phyloP scores from a whole-genome alignment of 176 grass and related monocot genomes.

The Avena atlantica region DNA sequence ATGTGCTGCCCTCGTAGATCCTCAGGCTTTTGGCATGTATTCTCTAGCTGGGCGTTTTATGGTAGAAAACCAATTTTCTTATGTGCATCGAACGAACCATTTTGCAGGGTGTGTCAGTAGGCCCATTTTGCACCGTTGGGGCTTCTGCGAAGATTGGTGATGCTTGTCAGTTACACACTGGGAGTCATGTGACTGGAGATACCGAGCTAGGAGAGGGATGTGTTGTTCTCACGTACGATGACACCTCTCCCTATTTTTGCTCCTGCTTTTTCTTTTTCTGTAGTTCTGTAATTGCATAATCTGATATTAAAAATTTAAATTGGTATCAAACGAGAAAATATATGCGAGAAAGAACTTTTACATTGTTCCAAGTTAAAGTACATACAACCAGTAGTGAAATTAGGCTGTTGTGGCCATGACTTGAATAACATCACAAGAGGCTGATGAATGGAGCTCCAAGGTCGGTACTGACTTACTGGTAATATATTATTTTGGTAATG shows the following conservation, averaged over 20 bases:
- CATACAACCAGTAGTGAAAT: slow-evolving; percentile 6
- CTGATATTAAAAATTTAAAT: not conserved
- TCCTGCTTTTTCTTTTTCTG: not conserved
- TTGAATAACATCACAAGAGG: slow-evolving; percentile 2
- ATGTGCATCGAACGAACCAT: slow-evolving; percentile 30
- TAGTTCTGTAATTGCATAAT: not conserved
- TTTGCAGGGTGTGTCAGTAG: slow-evolving; percentile 67
- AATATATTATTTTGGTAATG: not conserved
- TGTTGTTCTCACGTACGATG: slow-evolving; percentile 66
- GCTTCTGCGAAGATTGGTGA: slow-evolving; percentile 70
- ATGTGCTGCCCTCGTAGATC: not conserved
- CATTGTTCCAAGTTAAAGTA: not conserved
- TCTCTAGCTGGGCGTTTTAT: slow-evolving; percentile 2
- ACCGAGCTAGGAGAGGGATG: slow-evolving; percentile 79
- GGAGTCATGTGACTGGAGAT: slow-evolving; percentile 70
- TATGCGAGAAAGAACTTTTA: not conserved
- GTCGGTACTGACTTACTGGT: not conserved
- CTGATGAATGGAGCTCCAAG: not conserved
- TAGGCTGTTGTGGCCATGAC: slow-evolving; percentile 1
- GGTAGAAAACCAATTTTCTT: slow-evolving; percentile 3
- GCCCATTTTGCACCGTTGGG: slow-evolving; percentile 82
- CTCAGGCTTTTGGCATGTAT: not conserved
- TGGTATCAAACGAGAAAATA: not conserved
- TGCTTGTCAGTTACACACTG: slow-evolving; percentile 70
- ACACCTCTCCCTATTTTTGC: not conserved